phyloP scores from a whole-genome alignment of 176 grass and related monocot genomes.

The Alopecurus myosuroides region DNA sequence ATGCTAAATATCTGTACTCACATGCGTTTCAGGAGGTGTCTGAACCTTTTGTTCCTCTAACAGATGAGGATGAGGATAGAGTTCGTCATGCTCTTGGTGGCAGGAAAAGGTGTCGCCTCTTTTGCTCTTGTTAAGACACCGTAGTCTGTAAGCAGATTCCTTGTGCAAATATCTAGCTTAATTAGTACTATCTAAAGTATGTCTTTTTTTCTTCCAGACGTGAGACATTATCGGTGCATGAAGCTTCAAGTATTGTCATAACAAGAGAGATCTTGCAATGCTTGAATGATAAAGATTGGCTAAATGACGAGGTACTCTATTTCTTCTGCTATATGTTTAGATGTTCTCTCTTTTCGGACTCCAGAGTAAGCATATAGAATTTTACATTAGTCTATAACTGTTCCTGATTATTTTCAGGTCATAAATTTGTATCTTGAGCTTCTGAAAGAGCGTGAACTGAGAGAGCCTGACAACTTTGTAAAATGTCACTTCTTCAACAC shows the following conservation, averaged over 20 bases:
- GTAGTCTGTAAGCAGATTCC: background rate
- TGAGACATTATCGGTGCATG: slow-evolving; percentile 49
- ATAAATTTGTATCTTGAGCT: slow-evolving; percentile 90
- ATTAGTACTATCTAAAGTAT: background rate
- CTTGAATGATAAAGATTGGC: slow-evolving; percentile 50
- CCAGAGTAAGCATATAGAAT: background rate
- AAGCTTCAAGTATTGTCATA: slow-evolving; percentile 72
- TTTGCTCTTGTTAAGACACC: slow-evolving; percentile 8
- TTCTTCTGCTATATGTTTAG: background rate
- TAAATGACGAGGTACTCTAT: slow-evolving; percentile 73
- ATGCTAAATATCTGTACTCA: background rate
- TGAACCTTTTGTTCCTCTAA: slow-evolving; percentile 58
- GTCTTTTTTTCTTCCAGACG: slow-evolving; percentile 28
- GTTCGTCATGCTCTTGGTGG: slow-evolving; percentile 50
- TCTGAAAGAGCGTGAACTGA: slow-evolving; percentile 70
- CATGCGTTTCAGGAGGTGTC: slow-evolving; percentile 35
- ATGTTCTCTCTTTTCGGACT: background rate
- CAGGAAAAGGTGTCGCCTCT: slow-evolving; percentile 37
- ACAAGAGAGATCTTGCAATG: slow-evolving; percentile 71
- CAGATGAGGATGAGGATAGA: slow-evolving; percentile 49
- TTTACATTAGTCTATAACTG: background rate
- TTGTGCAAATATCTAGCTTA: slow-evolving; percentile 2
- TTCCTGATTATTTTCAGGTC: slow-evolving; percentile 38
- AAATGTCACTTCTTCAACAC: slow-evolving; percentile 89
- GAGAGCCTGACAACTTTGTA: slow-evolving; percentile 56